Evolutionary conservation across 129 eudicot genomes (phyloP).

Genomic region (Flaveria bidentis): DNA sequence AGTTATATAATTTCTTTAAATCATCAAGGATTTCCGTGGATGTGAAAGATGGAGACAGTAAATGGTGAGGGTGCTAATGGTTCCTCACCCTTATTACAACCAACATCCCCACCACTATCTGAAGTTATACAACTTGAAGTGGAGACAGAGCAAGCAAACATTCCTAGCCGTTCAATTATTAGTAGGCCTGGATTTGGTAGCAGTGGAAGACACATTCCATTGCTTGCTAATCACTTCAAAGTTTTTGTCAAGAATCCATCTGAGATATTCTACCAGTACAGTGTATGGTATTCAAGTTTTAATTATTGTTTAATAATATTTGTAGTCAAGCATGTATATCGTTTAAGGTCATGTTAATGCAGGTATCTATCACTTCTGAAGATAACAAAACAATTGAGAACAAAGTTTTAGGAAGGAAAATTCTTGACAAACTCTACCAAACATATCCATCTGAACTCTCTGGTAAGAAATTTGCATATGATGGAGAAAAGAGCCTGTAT

Average conservation of each 20-base stretch:
- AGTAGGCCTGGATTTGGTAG: conserved; percentile 76
- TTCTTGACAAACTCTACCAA: conserved; percentile 59
- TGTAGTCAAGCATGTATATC: not conserved
- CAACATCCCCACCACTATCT: conserved; percentile 37
- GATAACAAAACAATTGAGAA: conserved; percentile 50
- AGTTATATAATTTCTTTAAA: conserved; percentile 9
- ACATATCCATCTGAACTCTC: conserved; percentile 70
- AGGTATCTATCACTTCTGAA: conserved; percentile 76
- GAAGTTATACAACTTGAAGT: conserved; percentile 38
- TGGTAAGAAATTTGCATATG: conserved; percentile 76
- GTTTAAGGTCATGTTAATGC: conserved; percentile 23
- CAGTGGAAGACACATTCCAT: conserved; percentile 55
- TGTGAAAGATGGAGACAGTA: conserved; percentile 46
- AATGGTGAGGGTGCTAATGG: conserved; percentile 32
- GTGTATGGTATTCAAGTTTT: conserved; percentile 48
- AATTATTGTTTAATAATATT: not conserved
- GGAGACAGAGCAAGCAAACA: conserved; percentile 41
- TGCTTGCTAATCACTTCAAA: conserved; percentile 85
- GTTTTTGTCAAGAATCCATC: conserved; percentile 65
- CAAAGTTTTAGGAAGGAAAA: conserved; percentile 67
- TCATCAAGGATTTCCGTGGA: conserved; percentile 22
- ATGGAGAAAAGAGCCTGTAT: conserved; percentile 73
- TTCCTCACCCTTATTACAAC: conserved; percentile 37
- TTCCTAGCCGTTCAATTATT: conserved; percentile 48
- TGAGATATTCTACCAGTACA: conserved; percentile 73